Conservation (phyloP, 2,329 filamentous ascomycete species). For the Alternaria viburni region DNA sequence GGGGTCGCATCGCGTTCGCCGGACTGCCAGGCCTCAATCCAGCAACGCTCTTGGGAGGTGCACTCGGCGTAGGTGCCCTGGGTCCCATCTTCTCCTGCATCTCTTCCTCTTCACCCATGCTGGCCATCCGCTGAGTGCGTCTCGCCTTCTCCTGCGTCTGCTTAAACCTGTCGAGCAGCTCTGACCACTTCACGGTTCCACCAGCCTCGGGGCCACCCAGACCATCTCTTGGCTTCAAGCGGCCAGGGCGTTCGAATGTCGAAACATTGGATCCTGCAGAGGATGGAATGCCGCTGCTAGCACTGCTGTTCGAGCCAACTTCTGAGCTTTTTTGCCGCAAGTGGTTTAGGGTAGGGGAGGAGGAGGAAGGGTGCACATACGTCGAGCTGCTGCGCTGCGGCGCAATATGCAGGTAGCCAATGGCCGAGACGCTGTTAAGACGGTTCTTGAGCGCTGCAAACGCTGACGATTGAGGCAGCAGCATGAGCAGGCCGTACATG, state of each 20-base stretch:
- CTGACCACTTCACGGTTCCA: slow-evolving; percentile 82
- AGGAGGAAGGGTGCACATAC: slow-evolving; percentile 62
- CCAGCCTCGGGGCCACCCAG: slow-evolving; percentile 64
- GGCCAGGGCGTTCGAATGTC: slow-evolving; percentile 64
- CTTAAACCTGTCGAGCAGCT: slow-evolving; percentile 93
- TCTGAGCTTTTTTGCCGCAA: slow-evolving; percentile 53
- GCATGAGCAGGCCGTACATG: slow-evolving; percentile 94
- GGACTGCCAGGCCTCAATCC: slow-evolving; percentile 31
- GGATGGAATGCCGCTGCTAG: slow-evolving; percentile 20
- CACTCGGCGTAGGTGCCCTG: slow-evolving; percentile 28
- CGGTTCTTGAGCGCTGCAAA: slow-evolving; percentile 97
- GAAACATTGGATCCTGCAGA: slow-evolving; percentile 34
- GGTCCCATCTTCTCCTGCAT: slow-evolving; percentile 39
- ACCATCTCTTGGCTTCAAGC: slow-evolving; percentile 68
- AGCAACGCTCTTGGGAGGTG: slow-evolving; percentile 29
- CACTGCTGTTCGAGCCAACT: slow-evolving; percentile 41
- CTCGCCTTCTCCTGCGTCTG: slow-evolving; percentile 86
- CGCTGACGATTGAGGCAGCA: slow-evolving; percentile 95
- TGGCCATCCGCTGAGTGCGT: slow-evolving; percentile 65
- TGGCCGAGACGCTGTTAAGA: slow-evolving; percentile 94
- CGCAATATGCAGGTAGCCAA: slow-evolving; percentile 88
- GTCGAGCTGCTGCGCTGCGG: slow-evolving; percentile 67
- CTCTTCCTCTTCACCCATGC: slow-evolving; percentile 46
- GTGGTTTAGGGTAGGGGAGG: slow-evolving; percentile 46
- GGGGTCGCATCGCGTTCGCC: slow-evolving; percentile 28